Percentiles rank a stretch among this genome's conserved stretches.
These are phyloP conservation scores for Eucalyptus camaldulensis DNA, from an alignment of 345 rosid species.

Conservation along the genomic window DNA sequence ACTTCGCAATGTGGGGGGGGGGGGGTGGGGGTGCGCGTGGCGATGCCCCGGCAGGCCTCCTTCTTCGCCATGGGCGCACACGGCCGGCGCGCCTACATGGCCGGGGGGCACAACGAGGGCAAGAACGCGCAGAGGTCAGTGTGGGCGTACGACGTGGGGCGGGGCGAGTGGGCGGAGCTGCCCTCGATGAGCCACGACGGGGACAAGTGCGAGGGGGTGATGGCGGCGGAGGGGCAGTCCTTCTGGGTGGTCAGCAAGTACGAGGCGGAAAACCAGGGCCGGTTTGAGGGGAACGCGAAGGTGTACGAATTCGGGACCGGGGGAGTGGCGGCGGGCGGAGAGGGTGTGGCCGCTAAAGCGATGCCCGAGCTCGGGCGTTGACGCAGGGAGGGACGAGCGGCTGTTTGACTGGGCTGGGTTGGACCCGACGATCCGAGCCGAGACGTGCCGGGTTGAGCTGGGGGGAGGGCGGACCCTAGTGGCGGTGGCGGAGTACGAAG, in stretches of 20 bases:
- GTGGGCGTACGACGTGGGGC: slow-evolving; percentile 20
- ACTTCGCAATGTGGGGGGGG: slow-evolving; percentile 16
- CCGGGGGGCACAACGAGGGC: slow-evolving; percentile 33
- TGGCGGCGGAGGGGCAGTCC: slow-evolving; percentile 20
- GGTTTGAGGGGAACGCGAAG: slow-evolving; percentile 21
- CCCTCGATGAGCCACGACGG: slow-evolving; percentile 20
- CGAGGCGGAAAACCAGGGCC: slow-evolving; percentile 16
- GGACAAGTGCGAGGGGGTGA: slow-evolving; percentile 31
- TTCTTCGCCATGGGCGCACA: slow-evolving; percentile 23
- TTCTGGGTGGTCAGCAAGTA: slow-evolving; percentile 37
- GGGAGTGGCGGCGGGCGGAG: slow-evolving; percentile 19
- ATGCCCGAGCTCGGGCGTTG: slow-evolving; percentile 10
- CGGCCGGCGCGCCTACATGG: slow-evolving; percentile 7
- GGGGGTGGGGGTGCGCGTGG: too few species aligned
- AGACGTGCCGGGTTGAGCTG: slow-evolving; percentile 5
- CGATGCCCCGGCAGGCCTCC: slow-evolving; percentile 24
- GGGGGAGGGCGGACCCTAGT: slow-evolving; percentile 2
- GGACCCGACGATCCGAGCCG: background rate
- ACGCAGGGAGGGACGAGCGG: background rate
- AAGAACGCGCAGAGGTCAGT: slow-evolving; percentile 26
- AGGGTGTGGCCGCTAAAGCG: slow-evolving; percentile 7
- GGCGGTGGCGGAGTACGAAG: slow-evolving; percentile 14
- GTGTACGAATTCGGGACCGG: background rate
- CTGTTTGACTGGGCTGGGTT: background rate
- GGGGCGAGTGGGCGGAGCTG: slow-evolving; percentile 25